Conservation (phyloP, 1,284 basidiomycete genomes). For the Schizophyllum amplum region DNA sequence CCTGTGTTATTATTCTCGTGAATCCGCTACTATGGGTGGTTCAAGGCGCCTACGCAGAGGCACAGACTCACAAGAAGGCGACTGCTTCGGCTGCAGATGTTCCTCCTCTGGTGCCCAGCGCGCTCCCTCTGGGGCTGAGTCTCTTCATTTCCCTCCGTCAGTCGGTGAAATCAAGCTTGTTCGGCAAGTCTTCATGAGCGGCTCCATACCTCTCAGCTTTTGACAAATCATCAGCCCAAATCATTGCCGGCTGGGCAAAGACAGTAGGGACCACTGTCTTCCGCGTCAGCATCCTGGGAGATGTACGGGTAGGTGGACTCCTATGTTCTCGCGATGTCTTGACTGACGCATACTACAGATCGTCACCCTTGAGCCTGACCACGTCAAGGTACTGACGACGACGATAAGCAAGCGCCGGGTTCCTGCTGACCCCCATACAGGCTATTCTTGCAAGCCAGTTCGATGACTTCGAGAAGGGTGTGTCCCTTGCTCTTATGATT, state of each 20-base stretch:
- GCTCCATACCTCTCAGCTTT: neutral
- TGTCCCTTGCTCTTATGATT: neutral
- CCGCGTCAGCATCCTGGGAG: neutral
- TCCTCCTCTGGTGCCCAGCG: neutral
- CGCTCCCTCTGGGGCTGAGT: neutral
- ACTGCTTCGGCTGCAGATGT: neutral
- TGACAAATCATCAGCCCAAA: neutral
- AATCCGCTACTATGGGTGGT: neutral
- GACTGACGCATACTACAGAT: constrained; percentile 19
- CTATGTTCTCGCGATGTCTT: neutral
- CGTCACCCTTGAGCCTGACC: constrained; percentile 32
- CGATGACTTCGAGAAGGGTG: constrained; percentile 30
- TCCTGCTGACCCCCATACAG: neutral
- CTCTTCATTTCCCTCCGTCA: neutral
- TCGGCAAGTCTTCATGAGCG: neutral
- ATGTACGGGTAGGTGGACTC: neutral
- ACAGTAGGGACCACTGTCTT: neutral
- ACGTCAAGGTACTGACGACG: constrained; percentile 23
- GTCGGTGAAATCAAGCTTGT: neutral
- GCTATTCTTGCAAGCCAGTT: constrained; percentile 34
- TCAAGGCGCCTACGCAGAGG: neutral
- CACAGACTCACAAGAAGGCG: neutral
- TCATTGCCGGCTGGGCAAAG: neutral
- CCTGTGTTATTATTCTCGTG: neutral
- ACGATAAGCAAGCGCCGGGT: neutral